These are phyloP conservation scores for Pinus albicaulis DNA, from an alignment of 75 land plant genomes.

Conservation along the genomic window DNA sequence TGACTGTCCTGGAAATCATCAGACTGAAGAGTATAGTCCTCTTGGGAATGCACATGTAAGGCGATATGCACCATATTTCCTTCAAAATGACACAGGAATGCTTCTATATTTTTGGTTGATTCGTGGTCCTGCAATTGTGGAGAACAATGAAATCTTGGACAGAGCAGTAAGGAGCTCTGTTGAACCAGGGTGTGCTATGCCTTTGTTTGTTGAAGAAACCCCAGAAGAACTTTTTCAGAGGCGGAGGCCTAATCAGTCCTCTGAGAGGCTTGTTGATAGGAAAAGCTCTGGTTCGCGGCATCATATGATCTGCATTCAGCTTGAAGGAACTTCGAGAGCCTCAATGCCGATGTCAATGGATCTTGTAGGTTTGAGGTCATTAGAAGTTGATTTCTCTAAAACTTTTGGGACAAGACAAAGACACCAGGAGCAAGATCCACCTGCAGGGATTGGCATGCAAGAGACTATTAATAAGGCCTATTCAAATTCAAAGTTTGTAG, in stretches of 20 bases:
- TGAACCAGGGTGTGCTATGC: conserved; percentile 67
- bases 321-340: conserved; percentile 82
- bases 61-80: conserved; percentile 88
- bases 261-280: conserved; percentile 45
- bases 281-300: conserved; percentile 46
- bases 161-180: conserved; percentile 33
- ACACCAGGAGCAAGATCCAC: conserved; percentile 5
- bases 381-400: conserved; percentile 80
- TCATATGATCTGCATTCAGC: conserved; percentile 75
- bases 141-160: conserved; percentile 22
- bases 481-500: conserved; percentile 35
- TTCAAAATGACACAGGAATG: conserved; percentile 88
- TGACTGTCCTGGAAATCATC: conserved; percentile 12
- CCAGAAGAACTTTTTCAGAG: conserved; percentile 47
- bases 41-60: conserved; percentile 18
- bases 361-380: conserved; percentile 76
- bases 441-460: conserved; percentile 10
- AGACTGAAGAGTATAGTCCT: conserved; percentile 1
- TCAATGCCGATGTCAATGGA: conserved; percentile 93
- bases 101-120: conserved; percentile 59
- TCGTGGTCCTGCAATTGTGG: conserved; percentile 20
- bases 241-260: conserved; percentile 37
- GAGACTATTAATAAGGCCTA: conserved; percentile 10
- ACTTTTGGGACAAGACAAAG: conserved; percentile 1
- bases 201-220: conserved; percentile 70